phyloP scores from a whole-genome alignment of 306 rosid species.

The Fagus crenata region DNA sequence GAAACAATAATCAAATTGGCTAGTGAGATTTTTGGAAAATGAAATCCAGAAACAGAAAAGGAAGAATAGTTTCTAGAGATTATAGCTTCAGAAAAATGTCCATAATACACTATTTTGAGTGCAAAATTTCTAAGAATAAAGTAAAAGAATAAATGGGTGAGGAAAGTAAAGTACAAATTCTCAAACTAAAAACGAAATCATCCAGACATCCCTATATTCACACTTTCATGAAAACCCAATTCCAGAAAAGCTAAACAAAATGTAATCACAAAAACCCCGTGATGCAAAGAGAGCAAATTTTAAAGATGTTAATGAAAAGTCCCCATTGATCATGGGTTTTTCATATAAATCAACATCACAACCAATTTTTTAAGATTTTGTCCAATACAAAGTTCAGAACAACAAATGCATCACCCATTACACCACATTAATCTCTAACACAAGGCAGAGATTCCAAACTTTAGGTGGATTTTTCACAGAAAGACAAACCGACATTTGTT shows the following conservation, averaged over 20 bases:
- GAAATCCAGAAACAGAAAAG: conserved; percentile 2
- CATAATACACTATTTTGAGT: background rate
- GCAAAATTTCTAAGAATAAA: conserved; percentile 18
- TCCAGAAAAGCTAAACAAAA: conserved; percentile 25
- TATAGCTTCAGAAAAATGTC: conserved; percentile 10
- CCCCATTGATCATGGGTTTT: conserved; percentile 22
- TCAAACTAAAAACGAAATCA: conserved; percentile 23
- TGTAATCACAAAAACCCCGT: conserved; percentile 11
- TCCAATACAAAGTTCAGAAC: conserved; percentile 39
- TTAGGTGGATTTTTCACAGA: conserved; percentile 51
- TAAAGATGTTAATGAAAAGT: background rate
- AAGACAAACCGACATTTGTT: conserved; percentile 53
- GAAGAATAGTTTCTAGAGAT: conserved; percentile 15
- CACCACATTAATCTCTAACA: conserved; percentile 42
- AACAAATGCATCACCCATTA: conserved; percentile 36
- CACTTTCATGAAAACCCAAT: conserved; percentile 30
- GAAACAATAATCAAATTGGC: background rate
- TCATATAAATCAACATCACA: conserved; percentile 39
- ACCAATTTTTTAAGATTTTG: conserved; percentile 29
- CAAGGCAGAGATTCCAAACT: conserved; percentile 59
- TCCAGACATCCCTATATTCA: conserved; percentile 8
- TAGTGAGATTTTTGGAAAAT: background rate
- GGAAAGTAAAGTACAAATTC: conserved; percentile 21
- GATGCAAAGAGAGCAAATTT: conserved; percentile 15
- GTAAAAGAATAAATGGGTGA: conserved; percentile 14